phyloP scores from a whole-genome alignment of 1,284 basidiomycete species.

The Fomes fomentarius region DNA sequence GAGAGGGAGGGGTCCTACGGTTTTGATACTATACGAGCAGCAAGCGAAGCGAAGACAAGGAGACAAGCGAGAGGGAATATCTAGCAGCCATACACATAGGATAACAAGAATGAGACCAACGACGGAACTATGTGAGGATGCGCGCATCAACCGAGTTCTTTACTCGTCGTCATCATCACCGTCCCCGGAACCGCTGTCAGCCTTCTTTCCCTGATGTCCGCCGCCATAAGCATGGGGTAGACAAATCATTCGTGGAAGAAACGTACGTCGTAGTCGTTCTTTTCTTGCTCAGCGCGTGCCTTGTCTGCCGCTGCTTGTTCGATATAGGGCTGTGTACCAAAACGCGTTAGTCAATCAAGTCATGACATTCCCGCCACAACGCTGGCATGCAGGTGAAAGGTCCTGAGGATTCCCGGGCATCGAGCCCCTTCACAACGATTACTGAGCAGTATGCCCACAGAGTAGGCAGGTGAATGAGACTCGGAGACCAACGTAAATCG shows the following conservation, averaged over 20 bases:
- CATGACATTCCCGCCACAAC: neutral
- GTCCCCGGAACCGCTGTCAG: constrained; percentile 49
- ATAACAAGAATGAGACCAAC: constrained; percentile 9
- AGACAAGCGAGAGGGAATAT: constrained; percentile 2
- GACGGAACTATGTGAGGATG: neutral
- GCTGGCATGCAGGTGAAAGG: neutral
- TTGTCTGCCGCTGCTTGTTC: constrained; percentile 90
- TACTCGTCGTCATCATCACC: constrained; percentile 57
- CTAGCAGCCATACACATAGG: constrained; percentile 22
- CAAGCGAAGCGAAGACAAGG: constrained; percentile 7
- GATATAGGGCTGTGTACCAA: constrained; percentile 80
- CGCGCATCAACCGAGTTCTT: constrained; percentile 37
- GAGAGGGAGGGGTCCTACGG: constrained; percentile 15
- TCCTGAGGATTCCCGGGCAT: too few species aligned
- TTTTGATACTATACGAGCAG: constrained; percentile 27
- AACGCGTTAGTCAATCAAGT: constrained; percentile 1
- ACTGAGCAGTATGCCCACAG: too few species aligned
- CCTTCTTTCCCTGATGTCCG: constrained; percentile 53
- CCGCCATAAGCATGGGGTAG: constrained; percentile 9
- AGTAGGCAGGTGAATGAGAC: neutral
- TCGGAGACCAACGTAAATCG: neutral
- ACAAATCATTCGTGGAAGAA: constrained; percentile 2
- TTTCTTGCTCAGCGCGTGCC: constrained; percentile 81
- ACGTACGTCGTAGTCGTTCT: constrained; percentile 73
- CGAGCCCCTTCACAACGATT: too few species aligned